A percentile compares a stretch with the other conserved stretches of the same genome.
Evolutionary conservation across 176 grass and related monocot genomes (phyloP).

Genomic region (Urochloa ruziziensis): DNA sequence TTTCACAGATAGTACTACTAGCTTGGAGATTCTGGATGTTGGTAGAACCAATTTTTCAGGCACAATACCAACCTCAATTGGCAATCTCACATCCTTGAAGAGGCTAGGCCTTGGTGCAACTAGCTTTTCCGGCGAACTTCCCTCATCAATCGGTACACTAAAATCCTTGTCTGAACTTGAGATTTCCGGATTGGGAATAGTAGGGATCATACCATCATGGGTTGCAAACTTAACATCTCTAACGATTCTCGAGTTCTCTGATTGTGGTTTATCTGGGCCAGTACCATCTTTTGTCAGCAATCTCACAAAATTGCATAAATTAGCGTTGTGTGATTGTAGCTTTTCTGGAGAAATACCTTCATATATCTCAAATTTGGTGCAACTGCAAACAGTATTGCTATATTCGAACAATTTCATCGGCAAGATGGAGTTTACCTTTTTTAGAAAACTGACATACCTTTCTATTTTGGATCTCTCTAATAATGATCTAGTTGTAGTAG

Average conservation of each 20-base stretch:
- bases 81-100: slow-evolving; percentile 20
- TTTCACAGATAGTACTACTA: neutral
- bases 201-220: neutral
- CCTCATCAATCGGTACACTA: neutral
- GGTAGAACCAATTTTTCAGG: slow-evolving; percentile 30
- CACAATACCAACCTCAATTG: slow-evolving; percentile 16
- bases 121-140: neutral
- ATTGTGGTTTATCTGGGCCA: slow-evolving; percentile 29
- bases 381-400: neutral
- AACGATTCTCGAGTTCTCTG: neutral
- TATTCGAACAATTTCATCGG: neutral
- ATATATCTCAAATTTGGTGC: neutral
- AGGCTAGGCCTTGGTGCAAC: neutral
- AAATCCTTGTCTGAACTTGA: neutral
- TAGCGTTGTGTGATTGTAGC: neutral
- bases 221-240: neutral
- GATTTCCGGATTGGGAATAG: neutral
- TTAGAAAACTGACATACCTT: neutral
- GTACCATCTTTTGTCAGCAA: slow-evolving; percentile 28
- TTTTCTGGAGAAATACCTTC: neutral
- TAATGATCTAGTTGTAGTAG: slow-evolving; percentile 34
- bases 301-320: slow-evolving; percentile 19
- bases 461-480: neutral
- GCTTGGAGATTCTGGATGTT: slow-evolving; percentile 34
- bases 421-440: neutral